Conservation (phyloP, 805 yeast genomes). For the Cyberlindnera bimundalis region DNA sequence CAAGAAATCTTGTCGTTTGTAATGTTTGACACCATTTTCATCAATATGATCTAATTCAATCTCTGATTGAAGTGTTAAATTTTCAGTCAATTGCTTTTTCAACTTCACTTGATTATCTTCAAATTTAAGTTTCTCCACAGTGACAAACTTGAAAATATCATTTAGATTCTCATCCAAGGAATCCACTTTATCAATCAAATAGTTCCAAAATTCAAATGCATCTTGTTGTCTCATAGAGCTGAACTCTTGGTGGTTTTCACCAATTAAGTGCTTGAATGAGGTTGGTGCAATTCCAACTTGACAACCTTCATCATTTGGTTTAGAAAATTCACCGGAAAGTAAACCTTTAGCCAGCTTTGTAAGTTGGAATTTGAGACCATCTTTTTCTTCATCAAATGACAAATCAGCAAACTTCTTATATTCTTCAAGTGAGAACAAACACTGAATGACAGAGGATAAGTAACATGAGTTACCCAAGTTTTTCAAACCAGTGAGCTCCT, state of each 20-base stretch:
- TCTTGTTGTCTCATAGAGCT: constrained; percentile 90
- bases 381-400: constrained; percentile 36
- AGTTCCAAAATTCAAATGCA: constrained; percentile 83
- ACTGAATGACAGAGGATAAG: constrained; percentile 75
- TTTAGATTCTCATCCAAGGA: constrained; percentile 35
- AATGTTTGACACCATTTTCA: constrained; percentile 44
- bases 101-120: constrained; percentile 49
- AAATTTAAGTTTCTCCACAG: constrained; percentile 59
- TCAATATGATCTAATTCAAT: constrained; percentile 37
- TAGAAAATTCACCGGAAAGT: constrained; percentile 66
- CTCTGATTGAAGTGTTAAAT: constrained; percentile 56
- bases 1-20: constrained; percentile 35
- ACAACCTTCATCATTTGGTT: constrained; percentile 47
- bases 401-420: constrained; percentile 19
- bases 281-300: constrained; percentile 78
- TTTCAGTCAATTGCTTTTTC: constrained; percentile 54
- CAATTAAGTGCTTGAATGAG: constrained; percentile 72
- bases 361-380: constrained; percentile 70
- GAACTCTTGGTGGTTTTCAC: constrained; percentile 78
- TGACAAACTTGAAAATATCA: constrained; percentile 57
- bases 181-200: constrained; percentile 62
- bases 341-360: constrained; percentile 79
- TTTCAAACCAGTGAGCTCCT: constrained; percentile 76
- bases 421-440: constrained; percentile 46
- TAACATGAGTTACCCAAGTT: constrained; percentile 95